Conservation (phyloP, 2,329 filamentous ascomycete species). For the Thielaviopsis ethacetica region DNA sequence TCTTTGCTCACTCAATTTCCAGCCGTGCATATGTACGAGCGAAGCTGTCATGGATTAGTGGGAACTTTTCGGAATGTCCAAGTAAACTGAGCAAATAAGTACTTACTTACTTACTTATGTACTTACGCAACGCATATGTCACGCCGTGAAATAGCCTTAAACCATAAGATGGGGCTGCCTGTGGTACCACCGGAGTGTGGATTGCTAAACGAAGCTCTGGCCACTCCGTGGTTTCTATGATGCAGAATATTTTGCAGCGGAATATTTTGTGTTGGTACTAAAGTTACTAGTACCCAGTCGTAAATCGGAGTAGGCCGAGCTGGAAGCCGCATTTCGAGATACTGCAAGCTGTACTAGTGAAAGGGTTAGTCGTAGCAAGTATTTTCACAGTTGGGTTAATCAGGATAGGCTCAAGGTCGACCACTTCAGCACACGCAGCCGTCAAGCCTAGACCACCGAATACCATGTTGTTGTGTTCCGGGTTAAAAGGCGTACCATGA, state of each 20-base stretch:
- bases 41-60: too few relatives aligned
- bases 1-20: too few relatives aligned
- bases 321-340: not conserved
- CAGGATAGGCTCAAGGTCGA: not conserved
- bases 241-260: slow-evolving; percentile 15
- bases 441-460: not conserved
- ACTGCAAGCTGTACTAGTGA: too few relatives aligned
- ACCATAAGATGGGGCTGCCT: too few relatives aligned
- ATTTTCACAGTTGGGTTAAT: not conserved
- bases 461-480: not conserved
- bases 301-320: not conserved
- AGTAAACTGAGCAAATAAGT: too few relatives aligned
- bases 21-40: too few relatives aligned
- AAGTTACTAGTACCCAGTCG: not conserved
- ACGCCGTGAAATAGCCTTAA: too few relatives aligned
- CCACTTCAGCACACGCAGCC: not conserved
- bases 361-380: not conserved
- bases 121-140: too few relatives aligned
- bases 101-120: too few relatives aligned
- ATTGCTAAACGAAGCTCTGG: not conserved
- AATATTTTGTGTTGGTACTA: not conserved
- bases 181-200: too few relatives aligned
- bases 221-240: not conserved
- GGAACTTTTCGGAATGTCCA: too few relatives aligned
- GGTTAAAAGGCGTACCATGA: not conserved